Base-by-base conservation (phyloP, 768 basidiomycete species). In the Pisolithus tinctorius region DNA sequence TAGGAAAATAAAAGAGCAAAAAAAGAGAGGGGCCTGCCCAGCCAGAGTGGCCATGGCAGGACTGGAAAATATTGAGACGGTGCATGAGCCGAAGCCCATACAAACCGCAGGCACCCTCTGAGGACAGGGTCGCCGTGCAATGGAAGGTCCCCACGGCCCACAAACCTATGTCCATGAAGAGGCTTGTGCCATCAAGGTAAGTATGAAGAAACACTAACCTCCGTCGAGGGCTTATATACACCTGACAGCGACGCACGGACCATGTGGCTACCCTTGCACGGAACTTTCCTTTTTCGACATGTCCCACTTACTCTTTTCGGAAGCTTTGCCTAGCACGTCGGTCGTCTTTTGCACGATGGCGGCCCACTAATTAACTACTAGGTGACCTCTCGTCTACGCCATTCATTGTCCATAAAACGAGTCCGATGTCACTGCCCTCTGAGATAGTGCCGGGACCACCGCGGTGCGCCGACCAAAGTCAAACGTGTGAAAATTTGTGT, bases 41-140 rank as follows among this genome's bases (percentile, higher is more conserved):
- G 74, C 74, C 74, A 72, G 74, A 76, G 75, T 69, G 75, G 75
- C 76, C 74, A 61, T 73, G 75, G 76, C 71, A 71, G 79, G 78
- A 83, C 82, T 69, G 83, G 82, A 76, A 85, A 85, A 85, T 84
- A 84, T 84, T 83, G 60, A 74, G 82, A 84, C 80, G 76, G 77
- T 85, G 82, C 83, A 82, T 83, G 79, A 75, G 74, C 82, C 81
- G 73, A 78, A 79, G 79, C 78, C 67, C 67, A 75, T 71, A 76
- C 75, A 77, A 77, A 70, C 69, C 69, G 60, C 51, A 52, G 38
- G 60, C 49, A 61, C 69, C 71, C 73, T 71, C 71, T 75, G 73
- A 53, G 75, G 75, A 76, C 74, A 75, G 43, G 72, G 76, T 75
- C 76, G 76, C 75, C 75, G 75, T 77, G 75, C 75, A 74, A 74